A percentile compares a stretch with the other conserved stretches of the same genome.
Conservation (phyloP, 352 stramenopile genomes). For the Hyaloperonospora arabidopsidis region DNA sequence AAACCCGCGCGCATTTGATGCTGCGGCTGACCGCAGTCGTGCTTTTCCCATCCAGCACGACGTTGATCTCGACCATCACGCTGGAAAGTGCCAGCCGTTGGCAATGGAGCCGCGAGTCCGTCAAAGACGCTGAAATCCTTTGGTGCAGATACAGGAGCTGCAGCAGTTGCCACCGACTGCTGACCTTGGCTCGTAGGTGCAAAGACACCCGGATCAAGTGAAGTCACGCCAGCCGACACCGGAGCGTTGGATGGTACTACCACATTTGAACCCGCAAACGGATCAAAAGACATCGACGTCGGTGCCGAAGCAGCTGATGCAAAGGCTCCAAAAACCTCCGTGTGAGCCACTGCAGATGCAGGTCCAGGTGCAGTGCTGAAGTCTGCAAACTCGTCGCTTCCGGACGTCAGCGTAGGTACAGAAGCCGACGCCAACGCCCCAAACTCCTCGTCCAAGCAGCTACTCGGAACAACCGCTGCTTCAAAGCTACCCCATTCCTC, state of each 20-base stretch:
- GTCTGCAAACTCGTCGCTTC: conserved; percentile 32
- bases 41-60: conserved; percentile 23
- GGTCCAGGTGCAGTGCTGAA: conserved; percentile 27
- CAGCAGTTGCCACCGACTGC: conserved; percentile 14
- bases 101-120: conserved; percentile 29
- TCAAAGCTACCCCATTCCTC: conserved; percentile 31
- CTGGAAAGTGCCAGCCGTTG: conserved; percentile 15
- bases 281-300: conserved; percentile 28
- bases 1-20: conserved; percentile 11
- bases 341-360: conserved; percentile 7
- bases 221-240: conserved; percentile 12
- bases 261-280: conserved; percentile 22
- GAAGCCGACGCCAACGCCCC: conserved; percentile 30
- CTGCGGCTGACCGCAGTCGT: conserved; percentile 18
- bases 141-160: conserved; percentile 23
- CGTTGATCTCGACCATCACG: conserved; percentile 23
- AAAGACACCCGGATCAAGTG: conserved; percentile 30
- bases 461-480: conserved; percentile 18
- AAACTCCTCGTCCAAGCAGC: conserved; percentile 32
- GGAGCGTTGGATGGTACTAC: conserved; percentile 8
- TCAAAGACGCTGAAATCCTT: conserved; percentile 66
- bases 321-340: conserved; percentile 34
- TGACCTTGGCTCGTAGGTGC: conserved; percentile 17
- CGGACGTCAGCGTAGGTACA: conserved; percentile 8
- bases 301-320: conserved; percentile 14